Evolutionary conservation across 305 asterid genomes (phyloP).

Genomic region (Solanum hybrid): DNA sequence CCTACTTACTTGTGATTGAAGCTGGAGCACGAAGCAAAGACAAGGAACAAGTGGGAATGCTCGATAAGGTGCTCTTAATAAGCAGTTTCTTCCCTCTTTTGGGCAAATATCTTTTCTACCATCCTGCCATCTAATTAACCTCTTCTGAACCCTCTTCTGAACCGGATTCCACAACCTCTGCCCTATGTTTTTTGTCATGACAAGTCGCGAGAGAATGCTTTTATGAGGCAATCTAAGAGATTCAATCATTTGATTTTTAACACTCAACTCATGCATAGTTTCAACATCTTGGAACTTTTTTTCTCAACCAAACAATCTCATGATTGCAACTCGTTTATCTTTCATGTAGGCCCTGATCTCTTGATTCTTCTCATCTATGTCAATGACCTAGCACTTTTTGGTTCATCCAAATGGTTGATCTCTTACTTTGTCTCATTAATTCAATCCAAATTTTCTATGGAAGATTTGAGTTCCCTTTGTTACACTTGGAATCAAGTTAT

Average conservation of each 20-base stretch:
- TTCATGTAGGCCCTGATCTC: neutral
- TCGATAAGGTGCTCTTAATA: neutral
- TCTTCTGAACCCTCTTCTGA: neutral
- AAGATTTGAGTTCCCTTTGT: neutral
- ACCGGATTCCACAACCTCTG: neutral
- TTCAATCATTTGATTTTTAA: neutral
- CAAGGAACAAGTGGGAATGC: neutral
- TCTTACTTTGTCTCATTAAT: neutral
- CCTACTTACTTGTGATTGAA: neutral
- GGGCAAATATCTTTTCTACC: neutral
- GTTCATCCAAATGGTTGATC: neutral
- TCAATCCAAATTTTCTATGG: neutral
- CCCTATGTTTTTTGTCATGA: neutral
- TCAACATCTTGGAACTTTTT: neutral
- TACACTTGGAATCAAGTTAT: neutral
- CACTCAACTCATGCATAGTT: neutral
- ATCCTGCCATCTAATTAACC: neutral
- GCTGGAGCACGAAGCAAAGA: neutral
- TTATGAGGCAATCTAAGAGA: neutral
- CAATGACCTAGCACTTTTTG: neutral
- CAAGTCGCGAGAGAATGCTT: neutral
- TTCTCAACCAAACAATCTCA: neutral
- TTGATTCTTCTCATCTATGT: neutral
- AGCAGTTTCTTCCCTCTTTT: neutral
- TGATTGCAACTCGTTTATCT: neutral